Evolutionary conservation across 805 yeast genomes (phyloP).

Genomic region (Ogataea ramenticola): DNA sequence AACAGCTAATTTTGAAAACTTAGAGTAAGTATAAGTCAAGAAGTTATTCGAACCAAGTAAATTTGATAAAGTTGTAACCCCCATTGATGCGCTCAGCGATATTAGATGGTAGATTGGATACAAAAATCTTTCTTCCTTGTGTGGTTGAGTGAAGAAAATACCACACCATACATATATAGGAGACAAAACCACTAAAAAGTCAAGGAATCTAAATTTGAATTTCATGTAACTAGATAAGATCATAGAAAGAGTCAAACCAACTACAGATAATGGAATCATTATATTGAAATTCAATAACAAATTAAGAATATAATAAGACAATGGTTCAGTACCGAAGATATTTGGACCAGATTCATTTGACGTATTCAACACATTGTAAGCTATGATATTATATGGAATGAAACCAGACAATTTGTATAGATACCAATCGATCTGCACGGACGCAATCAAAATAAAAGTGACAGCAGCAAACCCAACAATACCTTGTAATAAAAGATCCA

Average conservation of each 20-base stretch:
- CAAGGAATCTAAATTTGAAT: constrained; percentile 6
- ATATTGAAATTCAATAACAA: constrained; percentile 68
- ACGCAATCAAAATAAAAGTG: constrained; percentile 8
- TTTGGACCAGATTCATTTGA: constrained; percentile 74
- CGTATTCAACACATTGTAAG: constrained; percentile 72
- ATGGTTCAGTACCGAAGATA: constrained; percentile 83
- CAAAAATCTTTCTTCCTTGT: constrained; percentile 87
- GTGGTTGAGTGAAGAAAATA: constrained; percentile 71
- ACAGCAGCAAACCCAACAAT: constrained; percentile 12
- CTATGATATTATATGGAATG: constrained; percentile 76
- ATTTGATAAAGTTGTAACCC: constrained; percentile 16
- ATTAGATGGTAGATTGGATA: constrained; percentile 79
- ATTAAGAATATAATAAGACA: constrained; percentile 62
- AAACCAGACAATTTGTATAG: constrained; percentile 55
- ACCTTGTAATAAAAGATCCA: constrained; percentile 7
- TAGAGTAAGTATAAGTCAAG: not conserved
- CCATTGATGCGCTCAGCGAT: constrained; percentile 52
- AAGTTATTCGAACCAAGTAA: constrained; percentile 9
- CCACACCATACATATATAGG: constrained; percentile 63
- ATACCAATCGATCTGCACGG: constrained; percentile 42
- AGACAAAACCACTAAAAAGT: constrained; percentile 21
- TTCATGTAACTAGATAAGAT: constrained; percentile 18
- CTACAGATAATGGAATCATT: constrained; percentile 33
- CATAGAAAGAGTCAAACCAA: constrained; percentile 30
- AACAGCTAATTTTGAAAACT: constrained; percentile 2